These are phyloP conservation scores for Botrytis fabae DNA, from an alignment of 2,329 filamentous ascomycete genomes.

Conservation along the genomic window DNA sequence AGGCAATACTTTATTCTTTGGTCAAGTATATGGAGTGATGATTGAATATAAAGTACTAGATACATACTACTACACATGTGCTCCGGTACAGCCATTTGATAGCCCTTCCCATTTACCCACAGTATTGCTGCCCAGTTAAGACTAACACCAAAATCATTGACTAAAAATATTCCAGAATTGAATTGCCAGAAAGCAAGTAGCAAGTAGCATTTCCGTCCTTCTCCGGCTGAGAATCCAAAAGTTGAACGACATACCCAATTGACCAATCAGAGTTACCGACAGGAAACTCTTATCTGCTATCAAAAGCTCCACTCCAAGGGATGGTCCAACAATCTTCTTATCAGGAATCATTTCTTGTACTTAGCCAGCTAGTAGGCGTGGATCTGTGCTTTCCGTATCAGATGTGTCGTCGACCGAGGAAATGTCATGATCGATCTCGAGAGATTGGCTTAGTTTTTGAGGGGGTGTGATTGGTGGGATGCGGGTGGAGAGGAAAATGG, in stretches of 20 bases:
- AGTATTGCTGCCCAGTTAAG: neutral
- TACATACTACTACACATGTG: neutral
- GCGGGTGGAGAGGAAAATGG: neutral
- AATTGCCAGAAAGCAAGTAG: neutral
- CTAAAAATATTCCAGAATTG: neutral
- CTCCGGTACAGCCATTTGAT: neutral
- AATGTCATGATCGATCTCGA: neutral
- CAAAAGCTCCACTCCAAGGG: neutral
- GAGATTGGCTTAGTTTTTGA: neutral
- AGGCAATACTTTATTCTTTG: neutral
- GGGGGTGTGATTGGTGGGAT: neutral
- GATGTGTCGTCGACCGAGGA: neutral
- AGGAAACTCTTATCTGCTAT: neutral
- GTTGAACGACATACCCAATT: neutral
- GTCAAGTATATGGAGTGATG: neutral
- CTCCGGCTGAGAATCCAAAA: neutral
- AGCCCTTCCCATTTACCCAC: neutral
- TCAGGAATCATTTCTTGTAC: neutral
- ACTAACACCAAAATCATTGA: neutral
- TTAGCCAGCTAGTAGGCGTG: neutral
- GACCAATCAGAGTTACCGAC: neutral
- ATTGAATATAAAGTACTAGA: neutral
- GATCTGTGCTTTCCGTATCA: neutral
- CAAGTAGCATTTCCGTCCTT: conserved; percentile 9
- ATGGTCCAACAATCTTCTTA: neutral